phyloP scores from a whole-genome alignment of 148 eudicot genomes.

The Amaranthus hypochondriacus region DNA sequence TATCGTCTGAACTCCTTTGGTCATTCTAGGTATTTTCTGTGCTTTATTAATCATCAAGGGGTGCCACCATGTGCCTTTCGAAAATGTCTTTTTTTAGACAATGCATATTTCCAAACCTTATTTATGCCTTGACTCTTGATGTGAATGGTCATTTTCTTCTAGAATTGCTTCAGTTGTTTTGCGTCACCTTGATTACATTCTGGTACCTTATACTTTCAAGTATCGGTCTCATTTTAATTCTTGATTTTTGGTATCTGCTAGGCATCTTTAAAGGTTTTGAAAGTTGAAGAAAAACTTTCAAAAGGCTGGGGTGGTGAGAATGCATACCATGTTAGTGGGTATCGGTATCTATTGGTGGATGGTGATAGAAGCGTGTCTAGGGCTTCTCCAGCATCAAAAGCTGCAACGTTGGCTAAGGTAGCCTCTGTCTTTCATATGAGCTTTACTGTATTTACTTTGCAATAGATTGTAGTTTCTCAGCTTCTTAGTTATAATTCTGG shows the following conservation, averaged over 20 bases:
- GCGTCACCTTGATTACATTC: background rate
- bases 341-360: conserved; percentile 82
- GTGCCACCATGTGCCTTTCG: too few relatives aligned
- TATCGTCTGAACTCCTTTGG: too few relatives aligned
- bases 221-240: background rate
- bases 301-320: conserved; percentile 99
- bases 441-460: background rate
- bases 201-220: too few relatives aligned
- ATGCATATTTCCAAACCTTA: too few relatives aligned
- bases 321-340: conserved; percentile 93
- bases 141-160: background rate
- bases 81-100: too few relatives aligned
- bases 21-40: too few relatives aligned
- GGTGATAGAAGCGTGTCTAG: conserved; percentile 78
- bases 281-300: conserved; percentile 86
- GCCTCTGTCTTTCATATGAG: background rate
- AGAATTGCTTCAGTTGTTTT: background rate
- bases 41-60: too few relatives aligned
- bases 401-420: conserved; percentile 84
- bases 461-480: too few relatives aligned
- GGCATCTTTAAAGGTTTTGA: conserved; percentile 74
- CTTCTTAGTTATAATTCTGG: background rate
- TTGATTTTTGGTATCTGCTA: conserved; percentile 25
- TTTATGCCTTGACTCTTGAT: background rate
- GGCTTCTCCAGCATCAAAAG: conserved; percentile 87